Evolutionary conservation across 305 asterid genomes (phyloP), one percentile per base, ranked within the genome.

Genomic region (Solanum hybrid): DNA sequence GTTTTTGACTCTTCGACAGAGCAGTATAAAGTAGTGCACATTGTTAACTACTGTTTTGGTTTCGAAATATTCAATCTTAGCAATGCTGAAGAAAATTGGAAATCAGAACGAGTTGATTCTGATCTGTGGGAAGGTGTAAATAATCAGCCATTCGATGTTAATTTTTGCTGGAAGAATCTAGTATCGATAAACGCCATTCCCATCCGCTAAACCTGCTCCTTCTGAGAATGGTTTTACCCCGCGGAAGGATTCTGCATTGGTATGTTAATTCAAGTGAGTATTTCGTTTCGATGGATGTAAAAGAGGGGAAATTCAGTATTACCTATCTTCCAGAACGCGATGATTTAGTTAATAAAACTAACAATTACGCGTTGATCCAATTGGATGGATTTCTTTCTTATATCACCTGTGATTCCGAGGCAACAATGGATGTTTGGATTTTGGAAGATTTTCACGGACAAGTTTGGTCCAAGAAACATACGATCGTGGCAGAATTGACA

Each of bases 391-490:
- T 14, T 68, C 91, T 91, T 27, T 68, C 79, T 22, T 68, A 86
- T 24, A 26, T 68, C 26, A 34, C 87, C 1, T n/a, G 14, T 27
- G 9, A 32, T 27, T 68, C 86, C 10, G 79, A 68, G 1, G 0
- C 0, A 3, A 31, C 38, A 79, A 39, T 89, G n/a, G 91, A 89
- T 79, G 34, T 91, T 34, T 91, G 92, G 92, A 32, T 79, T 51
- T 39, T 78, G 89, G 86, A 91, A 14, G 89, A 91, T n/a, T 79
- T 45, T 6, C 57, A 5, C 15, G 86, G 51, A 12, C 80, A 45
- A 51, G 3, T 68, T 15, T 91, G 92, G 92, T 89, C 51, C 39
- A 89, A 91, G 91, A 89, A 79, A 68, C 90, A 86, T 11, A 91
- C 38, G 22, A 86, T 86, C 15, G 34, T 12, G 4, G 8, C 72